A percentile compares a stretch with the other conserved stretches of the same genome.
Conservation (phyloP, 1,284 basidiomycete species). For the Neonothopanus nambi region DNA sequence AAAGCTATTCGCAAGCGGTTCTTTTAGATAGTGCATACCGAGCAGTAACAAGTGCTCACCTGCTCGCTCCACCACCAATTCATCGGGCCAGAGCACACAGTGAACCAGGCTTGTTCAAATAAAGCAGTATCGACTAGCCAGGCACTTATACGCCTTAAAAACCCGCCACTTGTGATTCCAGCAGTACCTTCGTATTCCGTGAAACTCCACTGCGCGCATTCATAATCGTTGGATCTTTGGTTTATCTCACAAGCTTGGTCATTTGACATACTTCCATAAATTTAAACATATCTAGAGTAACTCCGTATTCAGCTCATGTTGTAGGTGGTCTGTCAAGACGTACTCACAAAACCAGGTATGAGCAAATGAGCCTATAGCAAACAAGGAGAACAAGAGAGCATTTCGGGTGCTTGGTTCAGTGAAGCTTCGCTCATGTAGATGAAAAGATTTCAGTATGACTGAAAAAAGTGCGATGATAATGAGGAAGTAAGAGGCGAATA, state of each 20-base stretch:
- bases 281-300: constrained; percentile 53
- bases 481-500: constrained; percentile 51
- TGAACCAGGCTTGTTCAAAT: constrained; percentile 58
- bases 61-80: constrained; percentile 81
- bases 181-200: constrained; percentile 36
- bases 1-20: constrained; percentile 26
- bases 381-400: constrained; percentile 28
- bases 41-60: constrained; percentile 29
- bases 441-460: constrained; percentile 40
- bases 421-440: constrained; percentile 15
- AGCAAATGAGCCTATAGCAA: constrained; percentile 41
- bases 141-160: constrained; percentile 40
- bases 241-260: no score
- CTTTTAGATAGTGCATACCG: neutral
- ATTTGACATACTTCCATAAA: constrained; percentile 52
- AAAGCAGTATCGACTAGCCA: constrained; percentile 65
- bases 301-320: neutral
- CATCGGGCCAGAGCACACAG: constrained; percentile 37
- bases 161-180: constrained; percentile 12
- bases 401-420: constrained; percentile 13
- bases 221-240: neutral
- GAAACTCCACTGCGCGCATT: constrained; percentile 52
- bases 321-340: constrained; percentile 1
- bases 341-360: constrained; percentile 69
- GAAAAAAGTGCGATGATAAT: constrained; percentile 41